Conservation (phyloP, 495 filamentous ascomycete species). For the Penicillium mononematosum region DNA sequence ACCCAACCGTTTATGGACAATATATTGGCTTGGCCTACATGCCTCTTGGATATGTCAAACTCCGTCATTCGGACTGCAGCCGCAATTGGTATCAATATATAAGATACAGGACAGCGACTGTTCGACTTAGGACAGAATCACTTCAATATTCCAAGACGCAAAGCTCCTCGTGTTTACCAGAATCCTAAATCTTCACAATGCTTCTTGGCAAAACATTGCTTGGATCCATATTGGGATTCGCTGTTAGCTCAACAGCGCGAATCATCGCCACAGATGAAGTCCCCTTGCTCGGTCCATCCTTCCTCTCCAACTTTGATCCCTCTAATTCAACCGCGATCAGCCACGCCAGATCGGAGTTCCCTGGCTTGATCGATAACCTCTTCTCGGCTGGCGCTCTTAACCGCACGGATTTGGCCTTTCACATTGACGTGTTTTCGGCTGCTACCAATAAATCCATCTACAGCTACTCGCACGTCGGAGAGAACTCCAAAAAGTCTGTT, state of each 20-base stretch:
- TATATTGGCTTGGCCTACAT: background rate
- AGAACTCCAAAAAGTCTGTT: background rate
- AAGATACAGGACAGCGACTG: background rate
- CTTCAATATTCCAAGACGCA: background rate
- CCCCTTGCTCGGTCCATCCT: conserved; percentile 14
- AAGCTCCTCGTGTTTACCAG: background rate
- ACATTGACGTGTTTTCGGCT: conserved; percentile 16
- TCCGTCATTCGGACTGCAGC: background rate
- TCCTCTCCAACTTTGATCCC: conserved; percentile 18
- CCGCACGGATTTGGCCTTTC: conserved; percentile 11
- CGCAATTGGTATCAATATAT: background rate
- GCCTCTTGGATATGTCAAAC: background rate
- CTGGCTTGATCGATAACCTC: conserved; percentile 4
- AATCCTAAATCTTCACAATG: background rate
- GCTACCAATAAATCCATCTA: conserved; percentile 15
- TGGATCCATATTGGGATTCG: background rate
- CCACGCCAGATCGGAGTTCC: background rate
- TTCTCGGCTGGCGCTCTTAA: conserved; percentile 8
- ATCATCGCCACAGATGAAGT: conserved; percentile 17
- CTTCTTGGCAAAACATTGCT: background rate
- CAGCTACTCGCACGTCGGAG: conserved; percentile 15
- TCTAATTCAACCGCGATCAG: conserved; percentile 5
- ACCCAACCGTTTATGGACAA: background rate
- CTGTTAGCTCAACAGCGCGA: conserved; percentile 1
- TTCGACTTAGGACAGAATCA: background rate